phyloP scores from a whole-genome alignment of 202 grass and related monocot species.

The Hordeum pubiflorum region DNA sequence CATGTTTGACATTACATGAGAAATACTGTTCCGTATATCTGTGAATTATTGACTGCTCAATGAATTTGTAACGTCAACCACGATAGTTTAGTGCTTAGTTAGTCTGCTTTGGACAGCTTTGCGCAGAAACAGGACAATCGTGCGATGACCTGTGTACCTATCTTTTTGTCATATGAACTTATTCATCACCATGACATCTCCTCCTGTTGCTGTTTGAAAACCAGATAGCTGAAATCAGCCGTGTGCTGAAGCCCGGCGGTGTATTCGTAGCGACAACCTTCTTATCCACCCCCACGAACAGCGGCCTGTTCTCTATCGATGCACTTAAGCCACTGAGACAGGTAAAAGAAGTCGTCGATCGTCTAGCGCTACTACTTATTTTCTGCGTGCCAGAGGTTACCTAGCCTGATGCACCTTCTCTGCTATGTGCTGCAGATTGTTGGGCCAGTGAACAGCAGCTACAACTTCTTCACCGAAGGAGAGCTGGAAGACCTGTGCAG shows the following conservation, averaged over 20 bases:
- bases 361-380: background rate
- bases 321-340: conserved; percentile 54
- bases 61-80: background rate
- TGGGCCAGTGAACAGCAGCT: conserved; percentile 64
- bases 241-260: conserved; percentile 72
- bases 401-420: background rate
- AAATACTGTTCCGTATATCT: background rate
- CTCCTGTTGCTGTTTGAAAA: conserved; percentile 8
- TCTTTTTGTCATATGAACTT: background rate
- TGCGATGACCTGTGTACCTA: background rate
- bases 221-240: conserved; percentile 92
- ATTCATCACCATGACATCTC: background rate
- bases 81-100: background rate
- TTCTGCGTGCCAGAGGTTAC: background rate
- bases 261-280: conserved; percentile 86
- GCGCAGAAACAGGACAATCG: background rate
- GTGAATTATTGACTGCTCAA: background rate
- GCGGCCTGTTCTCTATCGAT: conserved; percentile 45
- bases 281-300: conserved; percentile 60
- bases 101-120: background rate
- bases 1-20: background rate
- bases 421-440: conserved; percentile 49
- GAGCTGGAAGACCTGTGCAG: conserved; percentile 86
- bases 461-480: conserved; percentile 78
- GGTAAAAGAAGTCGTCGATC: background rate